phyloP scores from a whole-genome alignment of 768 basidiomycete species.

The Phaeotremella fagi region DNA sequence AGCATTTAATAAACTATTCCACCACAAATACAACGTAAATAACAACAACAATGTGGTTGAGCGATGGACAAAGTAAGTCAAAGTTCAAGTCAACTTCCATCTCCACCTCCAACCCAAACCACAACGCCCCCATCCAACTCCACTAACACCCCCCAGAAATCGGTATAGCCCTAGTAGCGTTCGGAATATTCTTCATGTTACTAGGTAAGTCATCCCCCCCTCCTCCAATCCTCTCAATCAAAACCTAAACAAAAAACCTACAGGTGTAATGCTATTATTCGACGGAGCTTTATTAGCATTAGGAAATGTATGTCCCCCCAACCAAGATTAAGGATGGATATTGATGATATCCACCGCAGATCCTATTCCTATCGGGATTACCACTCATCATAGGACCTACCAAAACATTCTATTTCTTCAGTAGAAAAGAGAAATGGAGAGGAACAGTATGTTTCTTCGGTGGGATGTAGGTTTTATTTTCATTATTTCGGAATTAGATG shows the following conservation, averaged over 20 bases:
- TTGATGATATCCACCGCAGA: slow-evolving; percentile 52
- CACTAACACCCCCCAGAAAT: slow-evolving; percentile 77
- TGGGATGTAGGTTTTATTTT: slow-evolving; percentile 39
- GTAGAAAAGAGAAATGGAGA: slow-evolving; percentile 86
- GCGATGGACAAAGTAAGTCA: slow-evolving; percentile 55
- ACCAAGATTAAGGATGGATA: not conserved
- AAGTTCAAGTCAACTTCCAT: no score
- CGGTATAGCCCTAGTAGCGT: slow-evolving; percentile 92
- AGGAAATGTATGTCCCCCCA: slow-evolving; percentile 71
- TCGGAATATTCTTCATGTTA: slow-evolving; percentile 92
- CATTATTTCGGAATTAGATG: not conserved
- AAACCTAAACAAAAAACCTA: no score
- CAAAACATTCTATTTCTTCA: slow-evolving; percentile 98
- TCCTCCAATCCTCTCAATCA: not conserved
- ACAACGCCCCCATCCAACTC: no score
- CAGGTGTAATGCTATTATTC: slow-evolving; percentile 80
- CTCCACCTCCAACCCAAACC: no score
- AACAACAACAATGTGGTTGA: slow-evolving; percentile 53
- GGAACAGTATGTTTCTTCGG: slow-evolving; percentile 54
- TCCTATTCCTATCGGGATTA: slow-evolving; percentile 88
- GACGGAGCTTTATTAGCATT: slow-evolving; percentile 91
- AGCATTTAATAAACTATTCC: no score
- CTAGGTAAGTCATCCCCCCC: slow-evolving; percentile 55
- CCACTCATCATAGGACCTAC: slow-evolving; percentile 92
- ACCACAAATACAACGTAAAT: no score